Conservation (phyloP, 768 basidiomycete genomes). For the Agrocybe pediades region DNA sequence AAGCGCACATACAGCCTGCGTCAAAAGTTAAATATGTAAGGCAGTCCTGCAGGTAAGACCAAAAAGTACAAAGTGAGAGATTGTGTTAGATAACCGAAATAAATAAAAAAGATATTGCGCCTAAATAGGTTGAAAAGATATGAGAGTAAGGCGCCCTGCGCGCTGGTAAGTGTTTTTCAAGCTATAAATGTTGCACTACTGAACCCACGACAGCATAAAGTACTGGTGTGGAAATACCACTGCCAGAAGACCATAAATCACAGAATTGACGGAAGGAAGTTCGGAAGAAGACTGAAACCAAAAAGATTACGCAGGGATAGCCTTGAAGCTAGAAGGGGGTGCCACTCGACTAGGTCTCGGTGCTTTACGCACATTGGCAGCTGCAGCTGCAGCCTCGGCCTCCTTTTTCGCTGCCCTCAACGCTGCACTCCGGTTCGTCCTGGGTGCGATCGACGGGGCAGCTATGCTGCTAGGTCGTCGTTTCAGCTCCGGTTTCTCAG, state of each 20-base stretch:
- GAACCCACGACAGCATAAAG: no score
- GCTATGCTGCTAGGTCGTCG: constrained; percentile 60
- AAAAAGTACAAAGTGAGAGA: no score
- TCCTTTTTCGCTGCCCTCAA: constrained; percentile 72
- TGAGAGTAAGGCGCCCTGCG: no score
- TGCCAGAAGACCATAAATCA: not conserved
- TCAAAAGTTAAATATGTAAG: no score
- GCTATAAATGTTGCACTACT: no score
- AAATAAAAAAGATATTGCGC: no score
- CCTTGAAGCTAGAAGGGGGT: constrained; percentile 42
- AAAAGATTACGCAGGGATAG: constrained; percentile 22
- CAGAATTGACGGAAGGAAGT: not conserved
- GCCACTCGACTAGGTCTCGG: constrained; percentile 24
- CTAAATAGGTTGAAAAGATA: no score
- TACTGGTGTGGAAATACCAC: no score
- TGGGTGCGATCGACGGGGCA: constrained; percentile 64
- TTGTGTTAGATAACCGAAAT: no score
- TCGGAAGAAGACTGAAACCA: not conserved
- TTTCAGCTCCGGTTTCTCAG: constrained; percentile 34
- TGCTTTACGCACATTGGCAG: constrained; percentile 26
- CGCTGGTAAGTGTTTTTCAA: no score
- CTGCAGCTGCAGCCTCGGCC: constrained; percentile 45
- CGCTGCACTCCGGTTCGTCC: constrained; percentile 74
- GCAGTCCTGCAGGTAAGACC: no score
- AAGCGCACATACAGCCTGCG: no score